Conservation (phyloP, 768 basidiomycete genomes). For the Boletus rubropictus region DNA sequence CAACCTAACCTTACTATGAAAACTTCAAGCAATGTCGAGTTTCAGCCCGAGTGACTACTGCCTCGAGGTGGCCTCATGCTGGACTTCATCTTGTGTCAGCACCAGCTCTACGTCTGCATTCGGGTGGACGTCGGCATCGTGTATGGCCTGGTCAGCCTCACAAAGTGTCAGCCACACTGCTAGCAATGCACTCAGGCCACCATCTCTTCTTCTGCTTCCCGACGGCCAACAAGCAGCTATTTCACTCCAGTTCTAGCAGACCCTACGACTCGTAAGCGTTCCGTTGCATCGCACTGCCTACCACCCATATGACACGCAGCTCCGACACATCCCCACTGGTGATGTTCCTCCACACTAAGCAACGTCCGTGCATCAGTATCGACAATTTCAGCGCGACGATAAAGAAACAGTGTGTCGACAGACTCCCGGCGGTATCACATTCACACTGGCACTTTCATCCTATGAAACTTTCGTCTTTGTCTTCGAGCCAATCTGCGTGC, state of each 20-base stretch:
- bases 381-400: background rate
- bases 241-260: background rate
- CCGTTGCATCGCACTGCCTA: background rate
- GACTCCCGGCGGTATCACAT: background rate
- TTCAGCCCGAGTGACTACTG: too few species aligned
- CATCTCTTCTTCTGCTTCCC: background rate
- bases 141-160: constrained; percentile 15
- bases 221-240: background rate
- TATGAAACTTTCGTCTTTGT: background rate
- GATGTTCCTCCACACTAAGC: constrained; percentile 25
- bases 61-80: background rate
- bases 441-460: background rate
- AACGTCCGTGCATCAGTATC: constrained; percentile 2
- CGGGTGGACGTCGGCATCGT: background rate
- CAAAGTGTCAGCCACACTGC: constrained; percentile 14
- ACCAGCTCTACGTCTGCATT: background rate
- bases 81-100: background rate
- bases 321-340: background rate
- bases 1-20: too few species aligned
- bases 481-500: background rate
- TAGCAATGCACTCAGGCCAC: background rate
- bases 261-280: constrained; percentile 6
- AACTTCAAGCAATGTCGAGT: too few species aligned
- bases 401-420: background rate
- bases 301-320: constrained; percentile 16